Conservation (phyloP, 1,284 basidiomycete species). For the Sanghuangporus baumii region DNA sequence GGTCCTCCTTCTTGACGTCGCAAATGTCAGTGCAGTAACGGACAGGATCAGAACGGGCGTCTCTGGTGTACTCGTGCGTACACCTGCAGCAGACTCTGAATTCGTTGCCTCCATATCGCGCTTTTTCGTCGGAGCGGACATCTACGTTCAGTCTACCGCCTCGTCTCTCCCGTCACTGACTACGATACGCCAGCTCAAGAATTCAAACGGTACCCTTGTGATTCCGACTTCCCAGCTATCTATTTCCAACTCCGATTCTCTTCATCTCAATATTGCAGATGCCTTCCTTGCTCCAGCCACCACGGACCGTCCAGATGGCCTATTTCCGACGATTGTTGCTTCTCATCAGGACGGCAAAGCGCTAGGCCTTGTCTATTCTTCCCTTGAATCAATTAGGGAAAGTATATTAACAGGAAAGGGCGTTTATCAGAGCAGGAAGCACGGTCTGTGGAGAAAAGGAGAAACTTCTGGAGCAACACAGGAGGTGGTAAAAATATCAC, state of each 20-base stretch:
- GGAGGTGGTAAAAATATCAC: slow-evolving; percentile 74
- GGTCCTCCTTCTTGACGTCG: slow-evolving; percentile 67
- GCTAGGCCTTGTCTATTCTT: slow-evolving; percentile 98
- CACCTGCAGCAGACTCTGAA: slow-evolving; percentile 57
- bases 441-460: slow-evolving; percentile 96
- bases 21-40: slow-evolving; percentile 66
- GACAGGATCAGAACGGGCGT: slow-evolving; percentile 67
- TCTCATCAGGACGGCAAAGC: slow-evolving; percentile 72
- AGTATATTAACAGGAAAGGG: slow-evolving; percentile 88
- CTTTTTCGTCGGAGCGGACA: slow-evolving; percentile 60
- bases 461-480: slow-evolving; percentile 95
- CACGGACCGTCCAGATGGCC: slow-evolving; percentile 88
- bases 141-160: slow-evolving; percentile 56
- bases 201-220: slow-evolving; percentile 62
- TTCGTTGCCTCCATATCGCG: slow-evolving; percentile 68
- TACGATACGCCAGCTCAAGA: slow-evolving; percentile 49
- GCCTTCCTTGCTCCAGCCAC: slow-evolving; percentile 78
- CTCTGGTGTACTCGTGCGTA: slow-evolving; percentile 74
- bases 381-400: slow-evolving; percentile 78
- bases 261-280: slow-evolving; percentile 74
- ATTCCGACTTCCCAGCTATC: slow-evolving; percentile 73
- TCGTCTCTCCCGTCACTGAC: slow-evolving; percentile 42
- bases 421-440: slow-evolving; percentile 94
- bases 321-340: slow-evolving; percentile 90
- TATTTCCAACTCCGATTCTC: slow-evolving; percentile 43